phyloP scores from a whole-genome alignment of 2,329 filamentous ascomycete genomes.

The Sporothrix curviconia region DNA sequence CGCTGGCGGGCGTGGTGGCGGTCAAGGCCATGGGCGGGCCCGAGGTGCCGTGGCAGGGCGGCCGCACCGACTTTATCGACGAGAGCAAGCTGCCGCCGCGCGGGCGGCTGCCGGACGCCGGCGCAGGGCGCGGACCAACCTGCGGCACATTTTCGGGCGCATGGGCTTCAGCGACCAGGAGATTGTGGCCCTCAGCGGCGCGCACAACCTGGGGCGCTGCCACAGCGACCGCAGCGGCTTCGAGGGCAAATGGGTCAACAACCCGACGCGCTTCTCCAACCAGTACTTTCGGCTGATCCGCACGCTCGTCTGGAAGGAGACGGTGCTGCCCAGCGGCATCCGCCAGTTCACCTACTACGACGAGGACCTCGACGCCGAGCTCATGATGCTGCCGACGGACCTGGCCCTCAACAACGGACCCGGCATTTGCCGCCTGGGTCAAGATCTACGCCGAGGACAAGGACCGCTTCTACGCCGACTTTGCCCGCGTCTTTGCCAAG shows the following conservation, averaged over 20 bases:
- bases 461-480: conserved; percentile 89
- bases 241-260: conserved; percentile 86
- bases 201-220: conserved; percentile 79
- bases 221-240: conserved; percentile 85
- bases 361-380: conserved; percentile 79
- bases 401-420: conserved; percentile 81
- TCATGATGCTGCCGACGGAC: conserved; percentile 98
- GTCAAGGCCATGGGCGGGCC: conserved; percentile 95
- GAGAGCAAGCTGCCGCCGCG: conserved; percentile 36
- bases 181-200: conserved; percentile 83
- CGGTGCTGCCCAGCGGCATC: conserved; percentile 76
- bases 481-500: conserved; percentile 67
- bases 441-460: conserved; percentile 88
- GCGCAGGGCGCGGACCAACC: conserved; percentile 70
- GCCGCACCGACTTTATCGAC: conserved; percentile 55
- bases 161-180: conserved; percentile 98
- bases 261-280: conserved; percentile 84
- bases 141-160: conserved; percentile 86
- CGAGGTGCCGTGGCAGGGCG: conserved; percentile 77
- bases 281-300: conserved; percentile 61
- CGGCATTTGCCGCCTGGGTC: conserved; percentile 71
- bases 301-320: conserved; percentile 25
- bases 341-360: conserved; percentile 54
- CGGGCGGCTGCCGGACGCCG: conserved; percentile 68
- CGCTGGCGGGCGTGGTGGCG: conserved; percentile 73